Evolutionary conservation across 129 eudicot species (phyloP).

Genomic region (Escallonia herrerae): DNA sequence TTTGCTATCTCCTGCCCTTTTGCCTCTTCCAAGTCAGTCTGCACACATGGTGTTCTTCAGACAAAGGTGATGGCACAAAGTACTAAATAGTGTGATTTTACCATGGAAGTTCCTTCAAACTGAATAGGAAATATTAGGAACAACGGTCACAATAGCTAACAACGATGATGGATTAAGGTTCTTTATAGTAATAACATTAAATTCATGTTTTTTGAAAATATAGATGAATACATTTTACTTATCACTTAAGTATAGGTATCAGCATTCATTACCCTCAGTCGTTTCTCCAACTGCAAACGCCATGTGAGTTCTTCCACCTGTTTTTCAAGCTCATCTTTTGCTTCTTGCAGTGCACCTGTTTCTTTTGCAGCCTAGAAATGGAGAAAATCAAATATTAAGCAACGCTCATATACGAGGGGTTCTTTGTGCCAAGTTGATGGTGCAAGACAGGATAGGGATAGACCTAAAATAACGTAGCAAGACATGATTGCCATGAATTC

Average conservation of each 20-base stretch:
- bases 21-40: slow-evolving; percentile 81
- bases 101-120: background rate
- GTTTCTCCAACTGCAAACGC: slow-evolving; percentile 79
- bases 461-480: no score
- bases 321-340: slow-evolving; percentile 87
- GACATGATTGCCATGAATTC: no score
- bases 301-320: slow-evolving; percentile 80
- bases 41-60: slow-evolving; percentile 18
- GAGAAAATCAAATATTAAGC: slow-evolving; percentile 1
- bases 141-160: slow-evolving; percentile 7
- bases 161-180: background rate
- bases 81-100: background rate
- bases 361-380: slow-evolving; percentile 69
- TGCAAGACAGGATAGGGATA: no score
- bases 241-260: background rate
- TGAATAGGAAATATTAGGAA: background rate
- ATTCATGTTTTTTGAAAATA: background rate
- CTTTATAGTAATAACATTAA: no score
- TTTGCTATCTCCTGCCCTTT: slow-evolving; percentile 67
- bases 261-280: slow-evolving; percentile 54
- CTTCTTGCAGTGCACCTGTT: slow-evolving; percentile 87
- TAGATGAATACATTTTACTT: background rate
- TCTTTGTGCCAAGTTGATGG: no score
- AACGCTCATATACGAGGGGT: no score
- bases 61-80: slow-evolving; percentile 2